Evolutionary conservation across 768 basidiomycete genomes (phyloP).

Genomic region (Kwoniella heveanensis): DNA sequence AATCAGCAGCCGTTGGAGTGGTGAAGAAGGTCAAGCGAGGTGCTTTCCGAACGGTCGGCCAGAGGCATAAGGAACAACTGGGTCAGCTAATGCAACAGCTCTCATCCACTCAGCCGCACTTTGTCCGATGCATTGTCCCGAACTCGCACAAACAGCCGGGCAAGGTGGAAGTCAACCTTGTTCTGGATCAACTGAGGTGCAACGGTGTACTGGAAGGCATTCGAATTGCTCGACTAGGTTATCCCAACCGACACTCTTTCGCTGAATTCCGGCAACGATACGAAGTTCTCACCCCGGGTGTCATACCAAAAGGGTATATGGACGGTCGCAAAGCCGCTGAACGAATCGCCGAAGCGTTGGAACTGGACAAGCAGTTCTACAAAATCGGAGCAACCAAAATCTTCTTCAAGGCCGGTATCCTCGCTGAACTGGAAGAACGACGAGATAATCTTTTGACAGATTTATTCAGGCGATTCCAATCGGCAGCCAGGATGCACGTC

Average conservation of each 20-base stretch:
- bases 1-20: slow-evolving; percentile 48
- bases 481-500: slow-evolving; percentile 78
- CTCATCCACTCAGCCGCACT: slow-evolving; percentile 92
- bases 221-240: slow-evolving; percentile 93
- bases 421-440: slow-evolving; percentile 93
- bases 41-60: slow-evolving; percentile 92
- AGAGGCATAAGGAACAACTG: slow-evolving; percentile 94
- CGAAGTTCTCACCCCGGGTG: slow-evolving; percentile 89
- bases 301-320: slow-evolving; percentile 94
- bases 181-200: slow-evolving; percentile 92
- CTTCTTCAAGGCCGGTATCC: slow-evolving; percentile 97
- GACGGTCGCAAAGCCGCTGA: slow-evolving; percentile 93
- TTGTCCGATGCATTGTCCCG: slow-evolving; percentile 96
- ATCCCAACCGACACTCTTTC: slow-evolving; percentile 94
- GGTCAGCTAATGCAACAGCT: slow-evolving; percentile 87
- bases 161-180: slow-evolving; percentile 86
- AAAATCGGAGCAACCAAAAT: slow-evolving; percentile 95
- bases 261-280: slow-evolving; percentile 97
- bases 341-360: slow-evolving; percentile 83
- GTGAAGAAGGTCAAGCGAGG: slow-evolving; percentile 74
- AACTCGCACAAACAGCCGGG: slow-evolving; percentile 89
- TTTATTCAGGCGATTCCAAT: slow-evolving; percentile 84
- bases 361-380: slow-evolving; percentile 80
- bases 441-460: slow-evolving; percentile 85
- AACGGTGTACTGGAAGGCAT: slow-evolving; percentile 99